Evolutionary conservation across 139 green algal genomes (phyloP).

Genomic region (Chlamydomonas sphaeroides): DNA sequence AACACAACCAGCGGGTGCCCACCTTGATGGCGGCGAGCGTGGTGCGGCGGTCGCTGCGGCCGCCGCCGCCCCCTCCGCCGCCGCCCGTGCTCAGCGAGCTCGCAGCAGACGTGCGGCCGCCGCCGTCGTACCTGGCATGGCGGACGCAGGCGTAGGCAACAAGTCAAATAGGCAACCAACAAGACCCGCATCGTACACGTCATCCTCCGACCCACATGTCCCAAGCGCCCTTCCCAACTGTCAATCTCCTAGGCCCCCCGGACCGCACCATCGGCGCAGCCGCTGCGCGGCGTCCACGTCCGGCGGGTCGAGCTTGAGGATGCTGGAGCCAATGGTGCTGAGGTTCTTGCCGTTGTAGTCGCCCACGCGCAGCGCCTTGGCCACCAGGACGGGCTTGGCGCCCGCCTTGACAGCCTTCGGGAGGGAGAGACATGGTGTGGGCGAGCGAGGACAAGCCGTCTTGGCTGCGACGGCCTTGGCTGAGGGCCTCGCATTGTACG

Average conservation of each 20-base stretch:
- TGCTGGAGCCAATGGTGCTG: slow-evolving; percentile 71
- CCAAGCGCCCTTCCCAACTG: neutral
- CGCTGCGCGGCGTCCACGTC: slow-evolving; percentile 68
- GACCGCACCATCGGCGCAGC: slow-evolving; percentile 72
- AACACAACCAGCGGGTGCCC: too few relatives aligned
- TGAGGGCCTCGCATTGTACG: too few relatives aligned
- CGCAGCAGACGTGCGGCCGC: slow-evolving; percentile 37
- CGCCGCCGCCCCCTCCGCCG: slow-evolving; percentile 55
- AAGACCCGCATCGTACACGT: neutral
- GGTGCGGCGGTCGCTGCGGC: slow-evolving; percentile 68
- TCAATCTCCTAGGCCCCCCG: neutral
- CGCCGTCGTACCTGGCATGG: slow-evolving; percentile 65
- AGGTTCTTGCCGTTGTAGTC: slow-evolving; percentile 96
- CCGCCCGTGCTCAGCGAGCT: slow-evolving; percentile 59
- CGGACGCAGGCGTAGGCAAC: too few relatives aligned
- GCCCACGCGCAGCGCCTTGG: slow-evolving; percentile 88
- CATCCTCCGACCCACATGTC: neutral
- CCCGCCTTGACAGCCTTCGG: too few relatives aligned
- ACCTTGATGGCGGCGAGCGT: slow-evolving; percentile 77
- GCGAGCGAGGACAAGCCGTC: too few relatives aligned
- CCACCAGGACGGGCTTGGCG: slow-evolving; percentile 80
- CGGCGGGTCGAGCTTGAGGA: slow-evolving; percentile 79
- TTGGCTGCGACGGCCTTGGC: too few relatives aligned
- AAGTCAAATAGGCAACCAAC: too few relatives aligned
- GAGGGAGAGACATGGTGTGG: too few relatives aligned